Evolutionary conservation across 345 rosid genomes (phyloP), one percentile per base, ranked within the genome.

Genomic region (Salix udensis): DNA sequence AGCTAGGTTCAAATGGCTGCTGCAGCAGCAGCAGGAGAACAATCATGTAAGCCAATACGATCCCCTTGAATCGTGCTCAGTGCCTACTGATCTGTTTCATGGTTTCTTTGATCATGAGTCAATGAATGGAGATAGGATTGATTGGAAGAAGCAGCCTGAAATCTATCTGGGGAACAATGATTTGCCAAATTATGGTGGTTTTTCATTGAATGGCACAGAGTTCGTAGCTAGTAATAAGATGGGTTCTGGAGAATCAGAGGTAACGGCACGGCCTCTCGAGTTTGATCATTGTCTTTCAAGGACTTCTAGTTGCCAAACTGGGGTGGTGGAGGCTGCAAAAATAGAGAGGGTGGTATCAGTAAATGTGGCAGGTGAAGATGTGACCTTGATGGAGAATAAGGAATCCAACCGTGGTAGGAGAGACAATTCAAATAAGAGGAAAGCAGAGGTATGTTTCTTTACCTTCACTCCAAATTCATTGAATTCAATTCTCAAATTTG

Each of bases 401-500:
- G 48, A 69, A 69, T 15, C 71, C 14, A 40, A 55, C 65, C 37
- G 36, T 11, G 66, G 69, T 34, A 71, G 31, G 26, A 42, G 40
- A 26, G 58, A 52, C 23, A 24, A 70, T 65, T 58, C 79, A 68
- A 83, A 67, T 71, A 86, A 86, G 86, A 86, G 89, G 78, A 86
- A 88, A 77, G 42, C 74, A 70, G 83, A 85, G 88, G 89, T 89
- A 58, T 23, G 87, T 55, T 55, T 46, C 21, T 23, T 26, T 61
- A n/a, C 61, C 21, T 72, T 68, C 28, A 66, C 42, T 52, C 18
- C 24, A 58, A 58, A 24, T 68, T 55, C 55, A 67, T 36, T 64
- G 4, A 16, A 18, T 66, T 73, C 5, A 36, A 37, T 76, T 77
- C 30, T 23, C 28, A 2, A 21, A 39, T 34, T 64, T 37, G 6